Evolutionary conservation across 1,139 yeast genomes (phyloP).

Genomic region (Pichia sp.): DNA sequence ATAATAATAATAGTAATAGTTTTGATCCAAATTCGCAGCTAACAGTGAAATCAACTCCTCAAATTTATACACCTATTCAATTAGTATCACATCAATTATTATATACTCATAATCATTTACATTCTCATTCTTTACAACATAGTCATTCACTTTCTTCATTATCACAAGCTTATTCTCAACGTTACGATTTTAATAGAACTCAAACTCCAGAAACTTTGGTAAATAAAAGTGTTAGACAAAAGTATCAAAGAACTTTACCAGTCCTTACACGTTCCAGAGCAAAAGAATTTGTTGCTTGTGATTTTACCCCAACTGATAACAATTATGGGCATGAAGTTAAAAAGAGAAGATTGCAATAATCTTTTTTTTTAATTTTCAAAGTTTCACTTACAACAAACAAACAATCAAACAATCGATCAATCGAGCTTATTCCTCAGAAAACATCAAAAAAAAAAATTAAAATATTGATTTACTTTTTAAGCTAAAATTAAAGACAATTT

Average conservation of each 20-base stretch:
- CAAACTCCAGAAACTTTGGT: slow-evolving; percentile 10
- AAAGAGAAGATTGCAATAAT: background rate
- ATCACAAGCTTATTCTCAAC: slow-evolving; percentile 5
- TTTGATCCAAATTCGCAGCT: slow-evolving; percentile 3
- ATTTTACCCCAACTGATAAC: background rate
- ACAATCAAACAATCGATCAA: no score
- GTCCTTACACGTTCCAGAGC: slow-evolving; percentile 19
- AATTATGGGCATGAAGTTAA: background rate
- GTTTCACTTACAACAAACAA: no score
- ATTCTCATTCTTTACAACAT: slow-evolving; percentile 2
- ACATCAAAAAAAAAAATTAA: background rate
- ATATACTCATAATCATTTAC: slow-evolving; percentile 3
- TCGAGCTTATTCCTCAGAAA: background rate
- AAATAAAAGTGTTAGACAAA: slow-evolving; percentile 9
- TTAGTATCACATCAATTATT: slow-evolving; percentile 13
- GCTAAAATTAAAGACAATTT: no score
- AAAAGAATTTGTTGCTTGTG: slow-evolving; percentile 2
- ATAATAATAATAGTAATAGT: slow-evolving; percentile 1
- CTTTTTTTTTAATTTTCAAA: no score
- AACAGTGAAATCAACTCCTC: slow-evolving; percentile 11
- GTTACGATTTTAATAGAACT: slow-evolving; percentile 10
- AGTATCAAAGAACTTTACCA: slow-evolving; percentile 15
- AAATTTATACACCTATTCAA: slow-evolving; percentile 23
- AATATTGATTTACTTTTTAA: background rate
- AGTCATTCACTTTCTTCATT: slow-evolving; percentile 2